Base-by-base conservation (phyloP, 352 stramenopile genomes). In the Phytophthora megakarya region DNA sequence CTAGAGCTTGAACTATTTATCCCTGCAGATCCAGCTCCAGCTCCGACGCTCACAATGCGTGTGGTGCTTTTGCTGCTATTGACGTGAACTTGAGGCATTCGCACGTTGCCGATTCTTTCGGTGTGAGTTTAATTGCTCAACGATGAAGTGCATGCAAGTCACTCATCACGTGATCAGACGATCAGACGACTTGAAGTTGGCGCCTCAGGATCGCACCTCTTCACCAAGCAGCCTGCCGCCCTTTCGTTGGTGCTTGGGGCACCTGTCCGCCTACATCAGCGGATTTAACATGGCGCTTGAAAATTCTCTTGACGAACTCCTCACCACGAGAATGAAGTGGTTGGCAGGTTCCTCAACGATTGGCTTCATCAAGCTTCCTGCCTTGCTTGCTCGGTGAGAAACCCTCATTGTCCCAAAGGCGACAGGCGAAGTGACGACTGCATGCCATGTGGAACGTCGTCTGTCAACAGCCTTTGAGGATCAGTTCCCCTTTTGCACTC, bases 31-130 rank as follows among this genome's bases (percentile, higher is more conserved):
- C 75, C 73, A 22, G 67, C 52, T 4, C 75, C 73, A 26, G 51
- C 75, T 12, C 75, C 75, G 13, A 81, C 51, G 10, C 77, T 67
- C 25, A 79, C 56, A 18, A 83, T 71, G 11, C 65, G 71, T 4
- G 44, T 51, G 59, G 67, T 70, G 18, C 37, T 61, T 16, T 25
- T n/a, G 12, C 35, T 44, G 43, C 7, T 26, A 16, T 43, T 69
- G n/a, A n/a, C 35, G 35, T 69, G 50, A 19, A 62, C 50, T 54
- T 56, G 42, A 2, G 59, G 22, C 59, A 62, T 55, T 18, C 11
- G 32, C 8, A 21, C 40, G 12, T 35, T 12, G n/a, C n/a, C n/a
- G 30, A 11, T 35, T 12, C 8, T 35, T 12, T 11, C 13, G n/a
- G n/a, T n/a, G n/a, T n/a, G n/a, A n/a, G n/a, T n/a, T n/a, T n/a